These are phyloP conservation scores for Diaporthe australafricana DNA, from an alignment of 2,329 filamentous ascomycete species.

Conservation along the genomic window DNA sequence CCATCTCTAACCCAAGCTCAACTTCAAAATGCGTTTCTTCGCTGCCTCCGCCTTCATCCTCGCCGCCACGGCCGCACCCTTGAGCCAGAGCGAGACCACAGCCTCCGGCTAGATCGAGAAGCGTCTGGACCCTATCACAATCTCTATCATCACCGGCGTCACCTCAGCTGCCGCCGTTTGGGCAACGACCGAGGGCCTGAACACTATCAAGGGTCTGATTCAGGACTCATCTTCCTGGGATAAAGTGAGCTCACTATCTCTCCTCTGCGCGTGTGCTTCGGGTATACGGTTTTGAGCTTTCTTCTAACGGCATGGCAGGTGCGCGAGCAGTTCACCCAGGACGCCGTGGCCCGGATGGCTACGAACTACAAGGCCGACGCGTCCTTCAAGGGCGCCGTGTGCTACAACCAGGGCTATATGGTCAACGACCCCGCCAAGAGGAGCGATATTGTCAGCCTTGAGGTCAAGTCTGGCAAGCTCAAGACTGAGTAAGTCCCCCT, in stretches of 20 bases:
- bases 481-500: not conserved
- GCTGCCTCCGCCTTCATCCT: not conserved
- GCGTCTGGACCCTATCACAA: constrained; percentile 3
- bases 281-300: not conserved
- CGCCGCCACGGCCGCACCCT: not conserved
- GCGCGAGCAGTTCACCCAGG: constrained; percentile 12
- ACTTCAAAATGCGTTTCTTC: constrained; percentile 3
- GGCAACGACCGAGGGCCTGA: not conserved
- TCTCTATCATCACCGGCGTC: not conserved
- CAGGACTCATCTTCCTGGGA: not conserved
- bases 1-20: not conserved
- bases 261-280: not conserved
- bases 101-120: constrained; percentile 6
- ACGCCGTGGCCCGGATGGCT: constrained; percentile 8
- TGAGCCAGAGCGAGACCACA: not conserved
- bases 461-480: constrained; percentile 14
- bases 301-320: not conserved
- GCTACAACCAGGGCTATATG: constrained; percentile 11
- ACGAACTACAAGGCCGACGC: constrained; percentile 13
- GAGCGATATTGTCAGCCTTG: constrained; percentile 22
- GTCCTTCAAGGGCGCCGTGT: constrained; percentile 11
- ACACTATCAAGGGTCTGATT: constrained; percentile 6
- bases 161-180: not conserved
- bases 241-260: not conserved
- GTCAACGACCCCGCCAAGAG: constrained; percentile 2